A percentile compares a stretch with the other conserved stretches of the same genome.
phyloP scores from a whole-genome alignment of 768 basidiomycete species.

The Neoboletus subvelutipes region DNA sequence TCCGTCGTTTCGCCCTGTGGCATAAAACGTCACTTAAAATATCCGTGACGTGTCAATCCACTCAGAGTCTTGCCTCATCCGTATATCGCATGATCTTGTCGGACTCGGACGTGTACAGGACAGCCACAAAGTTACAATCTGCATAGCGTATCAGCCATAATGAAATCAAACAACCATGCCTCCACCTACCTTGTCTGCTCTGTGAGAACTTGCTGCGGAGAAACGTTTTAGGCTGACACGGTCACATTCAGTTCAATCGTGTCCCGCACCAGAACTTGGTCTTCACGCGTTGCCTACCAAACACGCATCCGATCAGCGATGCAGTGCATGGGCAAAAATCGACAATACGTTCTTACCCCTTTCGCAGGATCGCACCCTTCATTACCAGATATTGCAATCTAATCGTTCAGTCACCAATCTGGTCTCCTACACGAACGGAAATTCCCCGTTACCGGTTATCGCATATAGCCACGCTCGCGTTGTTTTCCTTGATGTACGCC shows the following conservation, averaged over 20 bases:
- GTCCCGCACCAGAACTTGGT: constrained; percentile 76
- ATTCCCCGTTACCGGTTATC: constrained; percentile 64
- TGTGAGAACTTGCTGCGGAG: constrained; percentile 68
- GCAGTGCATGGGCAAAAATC: constrained; percentile 13
- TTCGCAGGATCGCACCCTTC: constrained; percentile 83
- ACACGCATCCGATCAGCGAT: constrained; percentile 15
- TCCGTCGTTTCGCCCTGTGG: constrained; percentile 64
- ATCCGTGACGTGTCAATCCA: constrained; percentile 14
- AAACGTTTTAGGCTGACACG: constrained; percentile 12
- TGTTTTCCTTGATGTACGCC: constrained; percentile 77
- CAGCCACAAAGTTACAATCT: constrained; percentile 83
- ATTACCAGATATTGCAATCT: constrained; percentile 86
- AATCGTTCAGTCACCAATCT: constrained; percentile 23
- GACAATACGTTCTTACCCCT: constrained; percentile 58
- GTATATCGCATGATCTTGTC: constrained; percentile 79
- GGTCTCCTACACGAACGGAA: constrained; percentile 8
- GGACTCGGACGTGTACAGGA: constrained; percentile 74
- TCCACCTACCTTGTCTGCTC: constrained; percentile 43
- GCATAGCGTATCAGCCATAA: constrained; percentile 6
- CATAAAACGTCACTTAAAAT: constrained; percentile 24
- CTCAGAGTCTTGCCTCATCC: constrained; percentile 54
- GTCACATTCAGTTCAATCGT: constrained; percentile 3
- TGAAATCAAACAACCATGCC: not conserved
- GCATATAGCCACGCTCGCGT: constrained; percentile 74
- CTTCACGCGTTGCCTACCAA: constrained; percentile 67